These are phyloP conservation scores for Verticillium isaacii DNA, from an alignment of 2,329 filamentous ascomycete genomes.

Conservation along the genomic window DNA sequence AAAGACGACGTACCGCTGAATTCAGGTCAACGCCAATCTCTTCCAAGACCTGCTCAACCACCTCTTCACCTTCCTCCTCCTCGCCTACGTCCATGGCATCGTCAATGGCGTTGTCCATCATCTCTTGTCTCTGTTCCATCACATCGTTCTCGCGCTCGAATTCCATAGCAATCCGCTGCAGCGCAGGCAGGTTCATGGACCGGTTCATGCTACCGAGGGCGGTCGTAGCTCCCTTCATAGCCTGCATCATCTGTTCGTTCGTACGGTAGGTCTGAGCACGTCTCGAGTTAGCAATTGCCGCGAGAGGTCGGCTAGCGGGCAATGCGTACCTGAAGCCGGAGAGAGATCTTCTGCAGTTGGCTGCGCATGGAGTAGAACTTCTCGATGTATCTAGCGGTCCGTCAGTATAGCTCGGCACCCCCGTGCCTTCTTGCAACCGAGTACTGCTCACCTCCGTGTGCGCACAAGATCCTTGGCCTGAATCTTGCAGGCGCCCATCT, in stretches of 20 bases:
- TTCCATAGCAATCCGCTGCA: constrained; percentile 97
- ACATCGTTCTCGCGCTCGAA: constrained; percentile 99
- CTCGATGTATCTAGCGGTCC: constrained; percentile 71
- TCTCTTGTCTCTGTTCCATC: constrained; percentile 98
- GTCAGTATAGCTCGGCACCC: not conserved
- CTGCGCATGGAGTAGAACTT: constrained; percentile 99
- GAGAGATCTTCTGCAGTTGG: constrained; percentile 90
- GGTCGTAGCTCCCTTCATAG: constrained; percentile 95
- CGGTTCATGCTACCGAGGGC: constrained; percentile 95
- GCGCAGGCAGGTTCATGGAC: constrained; percentile 91
- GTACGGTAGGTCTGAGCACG: constrained; percentile 77
- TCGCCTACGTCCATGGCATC: constrained; percentile 87
- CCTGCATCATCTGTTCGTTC: constrained; percentile 99
- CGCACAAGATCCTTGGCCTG: constrained; percentile 96
- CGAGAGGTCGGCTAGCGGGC: not conserved
- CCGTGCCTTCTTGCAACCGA: too few species aligned
- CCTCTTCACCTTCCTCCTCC: constrained; percentile 94
- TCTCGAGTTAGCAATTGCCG: not conserved
- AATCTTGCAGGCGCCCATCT: constrained; percentile 98
- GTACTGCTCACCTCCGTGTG: constrained; percentile 62
- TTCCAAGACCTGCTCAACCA: constrained; percentile 93
- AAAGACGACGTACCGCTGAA: constrained; percentile 64
- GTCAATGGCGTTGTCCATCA: constrained; percentile 99
- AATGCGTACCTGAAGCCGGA: constrained; percentile 75
- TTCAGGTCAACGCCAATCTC: constrained; percentile 94